Conservation (phyloP, 2,329 filamentous ascomycete genomes). For the Calonectria multiphialidica region DNA sequence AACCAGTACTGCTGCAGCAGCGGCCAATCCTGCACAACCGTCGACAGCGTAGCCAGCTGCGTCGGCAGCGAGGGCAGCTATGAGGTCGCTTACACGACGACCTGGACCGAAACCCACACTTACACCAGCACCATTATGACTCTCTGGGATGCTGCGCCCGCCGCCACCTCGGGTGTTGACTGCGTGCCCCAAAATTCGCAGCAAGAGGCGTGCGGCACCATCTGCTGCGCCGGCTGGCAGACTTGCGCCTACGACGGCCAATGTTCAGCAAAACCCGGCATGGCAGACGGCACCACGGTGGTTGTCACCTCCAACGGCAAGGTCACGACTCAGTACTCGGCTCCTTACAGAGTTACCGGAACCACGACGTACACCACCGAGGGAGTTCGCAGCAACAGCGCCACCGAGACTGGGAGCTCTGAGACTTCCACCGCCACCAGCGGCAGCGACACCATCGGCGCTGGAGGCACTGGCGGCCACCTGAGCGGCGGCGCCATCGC, state of each 20-base stretch:
- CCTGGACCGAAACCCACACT: constrained; percentile 71
- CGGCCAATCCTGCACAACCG: constrained; percentile 64
- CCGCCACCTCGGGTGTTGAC: constrained; percentile 56
- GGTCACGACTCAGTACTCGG: constrained; percentile 67
- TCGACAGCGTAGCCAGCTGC: constrained; percentile 64
- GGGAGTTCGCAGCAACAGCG: constrained; percentile 61
- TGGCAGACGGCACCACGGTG: constrained; percentile 56
- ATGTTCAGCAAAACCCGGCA: constrained; percentile 67
- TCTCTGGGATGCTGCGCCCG: constrained; percentile 58
- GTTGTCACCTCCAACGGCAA: constrained; percentile 59
- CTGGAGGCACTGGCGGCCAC: constrained; percentile 53
- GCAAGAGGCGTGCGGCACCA: constrained; percentile 73
- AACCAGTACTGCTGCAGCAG: constrained; percentile 67
- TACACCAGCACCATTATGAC: constrained; percentile 71
- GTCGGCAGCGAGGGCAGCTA: constrained; percentile 49
- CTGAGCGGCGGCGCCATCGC: constrained; percentile 82
- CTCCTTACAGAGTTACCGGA: constrained; percentile 64
- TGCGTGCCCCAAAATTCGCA: constrained; percentile 65
- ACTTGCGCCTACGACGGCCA: constrained; percentile 72
- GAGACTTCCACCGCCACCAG: constrained; percentile 66
- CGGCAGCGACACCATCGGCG: constrained; percentile 56
- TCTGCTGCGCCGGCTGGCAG: constrained; percentile 79
- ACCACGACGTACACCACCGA: constrained; percentile 67
- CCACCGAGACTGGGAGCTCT: constrained; percentile 62
- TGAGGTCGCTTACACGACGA: constrained; percentile 62